phyloP scores from a whole-genome alignment of 2,329 filamentous ascomycete genomes.

The Capronia coronata region DNA sequence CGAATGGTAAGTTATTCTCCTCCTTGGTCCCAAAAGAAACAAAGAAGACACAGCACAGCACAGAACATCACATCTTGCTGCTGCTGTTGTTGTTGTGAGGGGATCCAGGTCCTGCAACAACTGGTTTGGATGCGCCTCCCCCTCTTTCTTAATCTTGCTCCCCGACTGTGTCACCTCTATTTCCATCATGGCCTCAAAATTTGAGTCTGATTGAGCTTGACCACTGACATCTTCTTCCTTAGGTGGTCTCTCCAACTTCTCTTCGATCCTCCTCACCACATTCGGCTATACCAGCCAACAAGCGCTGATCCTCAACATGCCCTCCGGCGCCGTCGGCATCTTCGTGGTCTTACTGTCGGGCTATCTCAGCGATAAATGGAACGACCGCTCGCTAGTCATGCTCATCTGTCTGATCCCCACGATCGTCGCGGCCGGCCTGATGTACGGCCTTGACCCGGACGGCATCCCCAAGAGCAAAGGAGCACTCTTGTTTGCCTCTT shows the following conservation, averaged over 20 bases:
- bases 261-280: constrained; percentile 39
- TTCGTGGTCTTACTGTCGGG: constrained; percentile 39
- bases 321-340: constrained; percentile 41
- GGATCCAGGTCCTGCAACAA: no score
- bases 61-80: no score
- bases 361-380: constrained; percentile 36
- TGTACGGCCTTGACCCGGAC: constrained; percentile 27
- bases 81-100: no score
- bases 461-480: constrained; percentile 37
- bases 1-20: constrained; percentile 12
- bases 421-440: constrained; percentile 40
- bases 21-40: not conserved
- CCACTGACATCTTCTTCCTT: constrained; percentile 6
- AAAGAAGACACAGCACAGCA: no score
- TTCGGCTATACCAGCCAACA: constrained; percentile 42
- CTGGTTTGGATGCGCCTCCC: no score
- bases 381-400: constrained; percentile 41
- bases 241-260: constrained; percentile 37
- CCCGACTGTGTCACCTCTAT: no score
- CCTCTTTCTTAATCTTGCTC: no score
- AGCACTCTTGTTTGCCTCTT: constrained; percentile 40
- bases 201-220: not conserved
- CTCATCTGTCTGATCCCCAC: constrained; percentile 42
- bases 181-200: no score
- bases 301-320: constrained; percentile 42